Evolutionary conservation across 2,329 filamentous ascomycete species (phyloP).

Genomic region (Stagonosporopsis vannaccii): DNA sequence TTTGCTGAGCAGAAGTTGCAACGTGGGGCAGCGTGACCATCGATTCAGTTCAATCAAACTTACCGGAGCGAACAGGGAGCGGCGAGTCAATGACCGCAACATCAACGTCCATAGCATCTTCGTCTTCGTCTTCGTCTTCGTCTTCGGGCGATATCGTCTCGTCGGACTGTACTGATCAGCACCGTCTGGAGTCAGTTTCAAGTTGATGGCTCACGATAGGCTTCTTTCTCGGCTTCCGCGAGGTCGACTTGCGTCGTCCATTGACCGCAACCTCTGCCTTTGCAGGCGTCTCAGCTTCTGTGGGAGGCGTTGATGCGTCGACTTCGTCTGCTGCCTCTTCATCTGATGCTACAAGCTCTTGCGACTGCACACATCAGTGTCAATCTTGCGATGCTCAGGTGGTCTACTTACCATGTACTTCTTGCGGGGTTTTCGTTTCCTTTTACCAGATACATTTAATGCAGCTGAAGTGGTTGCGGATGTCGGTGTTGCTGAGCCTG

Average conservation of each 20-base stretch:
- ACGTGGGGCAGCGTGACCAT: constrained; percentile 1
- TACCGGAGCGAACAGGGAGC: constrained; percentile 38
- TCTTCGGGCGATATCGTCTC: constrained; percentile 42
- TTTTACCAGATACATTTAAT: constrained; percentile 34
- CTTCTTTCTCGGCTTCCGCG: constrained; percentile 39
- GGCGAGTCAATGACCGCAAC: constrained; percentile 26
- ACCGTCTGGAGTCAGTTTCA: constrained; percentile 4
- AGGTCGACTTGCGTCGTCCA: constrained; percentile 35
- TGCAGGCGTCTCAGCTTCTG: constrained; percentile 20
- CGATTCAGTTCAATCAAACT: constrained; percentile 21
- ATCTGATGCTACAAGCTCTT: constrained; percentile 42
- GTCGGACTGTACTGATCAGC: constrained; percentile 31
- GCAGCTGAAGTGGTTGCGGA: constrained; percentile 29
- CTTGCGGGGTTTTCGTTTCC: constrained; percentile 39
- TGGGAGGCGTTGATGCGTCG: constrained; percentile 14
- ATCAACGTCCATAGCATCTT: constrained; percentile 34
- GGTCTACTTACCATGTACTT: constrained; percentile 34
- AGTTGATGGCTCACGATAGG: constrained; percentile 33
- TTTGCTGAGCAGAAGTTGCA: background rate
- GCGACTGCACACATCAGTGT: constrained; percentile 33
- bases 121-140: constrained; percentile 37
- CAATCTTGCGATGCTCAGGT: background rate
- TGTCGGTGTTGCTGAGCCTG: constrained; percentile 26
- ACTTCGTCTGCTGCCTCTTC: constrained; percentile 30
- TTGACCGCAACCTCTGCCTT: constrained; percentile 24